These are phyloP conservation scores for Ilyonectria destructans DNA, from an alignment of 2,329 filamentous ascomycete genomes.

Conservation along the genomic window DNA sequence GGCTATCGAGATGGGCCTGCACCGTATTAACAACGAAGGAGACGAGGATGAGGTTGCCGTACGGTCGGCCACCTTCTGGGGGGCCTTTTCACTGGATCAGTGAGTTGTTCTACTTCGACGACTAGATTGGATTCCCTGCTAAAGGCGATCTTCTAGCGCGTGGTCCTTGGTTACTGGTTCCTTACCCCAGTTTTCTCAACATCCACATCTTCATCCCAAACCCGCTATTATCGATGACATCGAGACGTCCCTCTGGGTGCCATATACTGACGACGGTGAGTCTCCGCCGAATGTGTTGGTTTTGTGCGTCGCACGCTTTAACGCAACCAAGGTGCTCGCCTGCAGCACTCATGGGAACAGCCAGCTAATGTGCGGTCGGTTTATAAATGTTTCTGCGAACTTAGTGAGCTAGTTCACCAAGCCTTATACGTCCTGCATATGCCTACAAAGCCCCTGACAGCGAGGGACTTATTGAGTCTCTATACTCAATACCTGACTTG, in stretches of 20 bases:
- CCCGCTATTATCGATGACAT: constrained; percentile 73
- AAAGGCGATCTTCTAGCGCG: constrained; percentile 61
- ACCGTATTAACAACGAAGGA: constrained; percentile 66
- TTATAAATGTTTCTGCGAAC: constrained; percentile 78
- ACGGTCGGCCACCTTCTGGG: constrained; percentile 74
- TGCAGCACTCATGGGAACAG: constrained; percentile 72
- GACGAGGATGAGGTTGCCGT: constrained; percentile 72
- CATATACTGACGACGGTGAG: constrained; percentile 72
- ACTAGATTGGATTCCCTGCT: constrained; percentile 15
- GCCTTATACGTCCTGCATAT: constrained; percentile 81
- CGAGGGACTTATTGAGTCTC: constrained; percentile 73
- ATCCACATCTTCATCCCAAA: constrained; percentile 71
- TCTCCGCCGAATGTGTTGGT: constrained; percentile 17
- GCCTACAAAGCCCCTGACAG: constrained; percentile 76
- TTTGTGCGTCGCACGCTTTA: too few relatives aligned
- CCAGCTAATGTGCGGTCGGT: constrained; percentile 79
- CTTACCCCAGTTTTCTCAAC: constrained; percentile 73
- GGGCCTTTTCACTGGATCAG: constrained; percentile 76
- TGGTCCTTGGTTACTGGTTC: constrained; percentile 78
- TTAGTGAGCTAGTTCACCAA: constrained; percentile 82
- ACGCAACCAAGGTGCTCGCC: constrained; percentile 61
- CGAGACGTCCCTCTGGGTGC: constrained; percentile 73
- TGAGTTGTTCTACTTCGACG: constrained; percentile 56
- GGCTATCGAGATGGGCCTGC: constrained; percentile 80
- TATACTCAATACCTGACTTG: constrained; percentile 81